These are phyloP conservation scores for Tausonia pullulans DNA, from an alignment of 1,284 basidiomycete species.

Conservation along the genomic window DNA sequence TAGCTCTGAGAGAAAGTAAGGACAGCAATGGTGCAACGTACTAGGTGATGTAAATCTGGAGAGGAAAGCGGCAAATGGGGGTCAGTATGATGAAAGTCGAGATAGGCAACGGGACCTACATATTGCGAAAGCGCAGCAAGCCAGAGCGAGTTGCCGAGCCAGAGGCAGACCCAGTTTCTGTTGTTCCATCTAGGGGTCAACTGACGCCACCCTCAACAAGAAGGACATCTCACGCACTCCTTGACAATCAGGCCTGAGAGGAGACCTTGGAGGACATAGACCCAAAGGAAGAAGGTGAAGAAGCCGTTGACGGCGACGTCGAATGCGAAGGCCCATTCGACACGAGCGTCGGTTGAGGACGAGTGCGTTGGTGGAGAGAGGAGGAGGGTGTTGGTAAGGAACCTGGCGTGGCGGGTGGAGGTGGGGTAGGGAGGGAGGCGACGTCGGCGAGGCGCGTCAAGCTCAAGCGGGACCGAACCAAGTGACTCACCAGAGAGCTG, in stretches of 20 bases:
- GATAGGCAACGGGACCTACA: constrained; percentile 23
- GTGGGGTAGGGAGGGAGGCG: not conserved
- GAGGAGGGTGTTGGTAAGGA: constrained; percentile 59
- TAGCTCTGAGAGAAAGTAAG: not conserved
- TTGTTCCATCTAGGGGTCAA: not conserved
- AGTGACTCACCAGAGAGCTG: constrained; percentile 56
- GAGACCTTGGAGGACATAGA: constrained; percentile 75
- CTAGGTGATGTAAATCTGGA: constrained; percentile 14
- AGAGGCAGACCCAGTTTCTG: constrained; percentile 75
- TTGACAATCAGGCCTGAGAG: constrained; percentile 67
- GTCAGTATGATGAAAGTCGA: not conserved
- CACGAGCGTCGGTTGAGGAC: constrained; percentile 54
- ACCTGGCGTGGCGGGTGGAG: constrained; percentile 36
- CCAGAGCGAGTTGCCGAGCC: constrained; percentile 56
- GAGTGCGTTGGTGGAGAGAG: constrained; percentile 57
- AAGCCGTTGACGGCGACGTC: constrained; percentile 92
- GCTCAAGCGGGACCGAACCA: constrained; percentile 1
- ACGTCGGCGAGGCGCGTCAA: not conserved
- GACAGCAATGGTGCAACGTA: not conserved
- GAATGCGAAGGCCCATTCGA: constrained; percentile 88
- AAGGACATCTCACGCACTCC: constrained; percentile 29
- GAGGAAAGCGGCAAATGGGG: not conserved
- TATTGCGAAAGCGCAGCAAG: constrained; percentile 23
- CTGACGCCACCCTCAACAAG: not conserved
- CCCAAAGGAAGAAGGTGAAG: constrained; percentile 78